A percentile compares a stretch with the other conserved stretches of the same genome.
These are phyloP conservation scores for Tympanopsis confertula DNA, from an alignment of 2,329 filamentous ascomycete species.

Conservation along the genomic window DNA sequence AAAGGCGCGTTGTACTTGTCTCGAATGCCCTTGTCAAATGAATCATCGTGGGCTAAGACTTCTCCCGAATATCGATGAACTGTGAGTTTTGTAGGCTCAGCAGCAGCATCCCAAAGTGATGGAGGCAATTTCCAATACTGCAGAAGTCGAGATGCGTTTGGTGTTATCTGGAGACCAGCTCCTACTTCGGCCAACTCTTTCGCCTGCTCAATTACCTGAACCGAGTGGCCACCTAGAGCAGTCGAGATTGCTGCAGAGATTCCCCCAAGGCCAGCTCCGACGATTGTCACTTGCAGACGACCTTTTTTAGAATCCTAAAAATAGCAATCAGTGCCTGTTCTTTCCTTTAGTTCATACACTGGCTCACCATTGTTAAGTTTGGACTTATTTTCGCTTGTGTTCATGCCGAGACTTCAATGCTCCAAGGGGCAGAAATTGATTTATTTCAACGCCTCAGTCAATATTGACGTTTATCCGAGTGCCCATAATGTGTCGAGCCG, in stretches of 20 bases:
- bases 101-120: not conserved
- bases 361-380: no score
- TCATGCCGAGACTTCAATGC: no score
- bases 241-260: not conserved
- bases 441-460: no score
- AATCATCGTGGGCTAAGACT: constrained; percentile 33
- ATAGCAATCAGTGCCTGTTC: no score
- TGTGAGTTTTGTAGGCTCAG: not conserved
- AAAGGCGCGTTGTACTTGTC: constrained; percentile 44
- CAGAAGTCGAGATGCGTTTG: not conserved
- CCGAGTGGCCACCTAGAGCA: not conserved
- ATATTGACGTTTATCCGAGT: no score
- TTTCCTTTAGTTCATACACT: no score
- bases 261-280: not conserved
- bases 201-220: not conserved
- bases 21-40: constrained; percentile 40
- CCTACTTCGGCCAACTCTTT: not conserved
- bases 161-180: not conserved
- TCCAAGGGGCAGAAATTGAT: no score
- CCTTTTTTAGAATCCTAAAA: not conserved
- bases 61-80: constrained; percentile 31
- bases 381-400: no score
- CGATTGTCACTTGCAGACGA: not conserved
- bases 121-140: not conserved
- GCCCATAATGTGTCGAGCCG: no score